Evolutionary conservation across 306 rosid species (phyloP).

Genomic region (Fagus crenata): DNA sequence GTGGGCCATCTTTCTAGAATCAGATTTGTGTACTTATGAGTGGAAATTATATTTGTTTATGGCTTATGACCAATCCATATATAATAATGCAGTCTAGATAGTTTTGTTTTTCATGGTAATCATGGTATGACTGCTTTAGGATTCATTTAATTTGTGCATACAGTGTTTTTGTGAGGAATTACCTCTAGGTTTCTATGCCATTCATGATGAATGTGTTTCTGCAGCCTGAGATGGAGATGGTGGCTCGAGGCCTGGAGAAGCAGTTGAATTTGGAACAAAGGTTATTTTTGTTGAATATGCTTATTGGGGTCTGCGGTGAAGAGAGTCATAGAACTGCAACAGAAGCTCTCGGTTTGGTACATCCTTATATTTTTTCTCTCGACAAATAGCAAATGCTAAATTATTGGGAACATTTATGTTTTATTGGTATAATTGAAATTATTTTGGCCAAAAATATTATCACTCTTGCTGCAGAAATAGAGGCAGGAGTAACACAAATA

Average conservation of each 20-base stretch:
- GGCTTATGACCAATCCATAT: not conserved
- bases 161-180: not conserved
- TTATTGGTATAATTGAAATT: not conserved
- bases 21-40: not conserved
- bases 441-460: not conserved
- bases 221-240: constrained; percentile 99
- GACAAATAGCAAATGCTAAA: not conserved
- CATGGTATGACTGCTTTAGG: not conserved
- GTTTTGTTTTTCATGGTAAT: not conserved
- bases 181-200: constrained; percentile 7
- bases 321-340: constrained; percentile 59
- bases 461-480: not conserved
- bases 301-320: constrained; percentile 60
- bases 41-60: not conserved
- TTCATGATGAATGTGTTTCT: constrained; percentile 9
- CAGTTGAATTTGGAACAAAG: constrained; percentile 77
- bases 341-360: constrained; percentile 88
- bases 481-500: not conserved
- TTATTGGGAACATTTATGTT: not conserved
- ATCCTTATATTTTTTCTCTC: constrained; percentile 15
- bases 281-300: constrained; percentile 63
- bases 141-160: not conserved
- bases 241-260: constrained; percentile 73
- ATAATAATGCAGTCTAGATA: not conserved
- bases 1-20: not conserved